Conservation (phyloP, 1,284 basidiomycete species). For the Dichomitus squalens region DNA sequence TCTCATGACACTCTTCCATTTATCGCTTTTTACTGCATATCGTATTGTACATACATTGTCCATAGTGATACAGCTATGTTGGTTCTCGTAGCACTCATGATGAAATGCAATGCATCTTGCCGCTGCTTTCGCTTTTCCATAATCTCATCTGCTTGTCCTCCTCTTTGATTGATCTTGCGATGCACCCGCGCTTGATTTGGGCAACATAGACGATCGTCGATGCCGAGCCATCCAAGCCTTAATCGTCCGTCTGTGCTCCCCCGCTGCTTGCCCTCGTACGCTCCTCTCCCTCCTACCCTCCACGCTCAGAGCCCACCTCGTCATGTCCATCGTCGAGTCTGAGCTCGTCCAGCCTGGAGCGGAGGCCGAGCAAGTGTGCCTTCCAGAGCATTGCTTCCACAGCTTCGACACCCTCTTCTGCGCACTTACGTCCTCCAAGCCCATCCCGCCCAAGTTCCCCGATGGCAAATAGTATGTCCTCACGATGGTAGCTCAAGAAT, state of each 20-base stretch:
- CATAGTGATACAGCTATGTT: conserved; percentile 26
- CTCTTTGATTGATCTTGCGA: neutral
- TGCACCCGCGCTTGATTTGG: neutral
- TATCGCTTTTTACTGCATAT: conserved; percentile 28
- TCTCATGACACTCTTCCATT: conserved; percentile 25
- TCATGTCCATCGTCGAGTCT: conserved; percentile 52
- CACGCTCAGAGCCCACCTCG: conserved; percentile 24
- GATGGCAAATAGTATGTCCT: conserved; percentile 71
- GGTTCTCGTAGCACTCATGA: conserved; percentile 19
- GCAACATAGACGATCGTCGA: neutral
- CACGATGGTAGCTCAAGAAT: neutral
- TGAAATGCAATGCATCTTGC: conserved; percentile 19
- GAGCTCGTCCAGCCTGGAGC: conserved; percentile 40
- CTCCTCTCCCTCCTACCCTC: conserved; percentile 26
- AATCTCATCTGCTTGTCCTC: no score
- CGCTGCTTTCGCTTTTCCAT: conserved; percentile 13
- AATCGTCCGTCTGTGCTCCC: neutral
- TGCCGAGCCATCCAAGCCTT: neutral
- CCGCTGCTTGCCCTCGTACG: neutral
- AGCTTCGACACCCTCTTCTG: conserved; percentile 82
- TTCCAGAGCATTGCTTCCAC: conserved; percentile 73
- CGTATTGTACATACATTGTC: conserved; percentile 30
- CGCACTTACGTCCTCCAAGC: conserved; percentile 55
- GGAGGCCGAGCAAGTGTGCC: conserved; percentile 52
- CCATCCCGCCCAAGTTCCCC: conserved; percentile 59